A percentile compares a stretch with the other conserved stretches of the same genome.
Conservation (phyloP, 2,329 filamentous ascomycete genomes). For the Pseudogymnoascus sp. region DNA sequence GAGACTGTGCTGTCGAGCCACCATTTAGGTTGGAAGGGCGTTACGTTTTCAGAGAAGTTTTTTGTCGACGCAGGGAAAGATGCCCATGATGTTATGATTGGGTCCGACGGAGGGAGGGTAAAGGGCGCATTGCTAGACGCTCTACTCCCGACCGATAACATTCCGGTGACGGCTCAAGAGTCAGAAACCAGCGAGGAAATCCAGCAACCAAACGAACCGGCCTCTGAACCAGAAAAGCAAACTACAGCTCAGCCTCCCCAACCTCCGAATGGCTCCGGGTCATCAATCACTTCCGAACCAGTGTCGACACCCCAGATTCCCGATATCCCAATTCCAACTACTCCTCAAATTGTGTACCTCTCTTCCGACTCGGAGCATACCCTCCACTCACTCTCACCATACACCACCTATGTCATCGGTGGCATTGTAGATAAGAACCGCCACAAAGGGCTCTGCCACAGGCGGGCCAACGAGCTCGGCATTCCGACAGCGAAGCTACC, state of each 20-base stretch:
- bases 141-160: neutral
- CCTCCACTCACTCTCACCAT: constrained; percentile 71
- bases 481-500: constrained; percentile 85
- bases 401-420: constrained; percentile 87
- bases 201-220: constrained; percentile 13
- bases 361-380: constrained; percentile 86
- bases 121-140: constrained; percentile 35
- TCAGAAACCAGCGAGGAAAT: constrained; percentile 19
- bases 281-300: neutral
- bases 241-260: neutral
- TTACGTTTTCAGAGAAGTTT: constrained; percentile 64
- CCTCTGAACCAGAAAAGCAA: neutral
- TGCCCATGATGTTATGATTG: constrained; percentile 60
- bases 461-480: constrained; percentile 62
- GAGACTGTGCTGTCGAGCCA: constrained; percentile 63
- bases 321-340: constrained; percentile 24
- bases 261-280: neutral
- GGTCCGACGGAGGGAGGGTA: constrained; percentile 44
- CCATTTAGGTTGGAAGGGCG: constrained; percentile 71
- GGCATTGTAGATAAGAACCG: constrained; percentile 94
- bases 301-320: neutral
- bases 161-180: constrained; percentile 20
- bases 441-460: constrained; percentile 90
- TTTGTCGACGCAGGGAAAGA: constrained; percentile 61
- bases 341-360: constrained; percentile 68